These are phyloP conservation scores for Fusarium buharicum DNA, from an alignment of 2,329 filamentous ascomycete species.

Conservation along the genomic window DNA sequence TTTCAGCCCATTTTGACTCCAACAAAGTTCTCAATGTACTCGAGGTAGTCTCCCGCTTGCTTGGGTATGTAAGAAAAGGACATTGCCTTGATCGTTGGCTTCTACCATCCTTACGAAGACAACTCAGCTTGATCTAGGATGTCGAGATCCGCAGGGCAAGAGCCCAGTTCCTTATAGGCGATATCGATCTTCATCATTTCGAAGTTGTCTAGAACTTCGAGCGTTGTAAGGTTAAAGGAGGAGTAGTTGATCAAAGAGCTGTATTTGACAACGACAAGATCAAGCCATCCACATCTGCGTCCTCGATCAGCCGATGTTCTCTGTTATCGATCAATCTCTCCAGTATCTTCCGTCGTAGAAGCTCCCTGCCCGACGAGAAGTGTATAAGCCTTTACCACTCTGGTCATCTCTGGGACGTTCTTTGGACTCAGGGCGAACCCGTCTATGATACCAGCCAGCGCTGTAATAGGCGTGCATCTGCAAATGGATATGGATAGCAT, in stretches of 20 bases:
- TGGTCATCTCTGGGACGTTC: conserved; percentile 10
- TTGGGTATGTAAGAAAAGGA: too few species aligned
- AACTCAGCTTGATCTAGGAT: not conserved
- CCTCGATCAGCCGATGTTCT: conserved; percentile 20
- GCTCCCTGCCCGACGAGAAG: conserved; percentile 7
- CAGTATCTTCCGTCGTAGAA: conserved; percentile 17
- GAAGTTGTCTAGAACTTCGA: conserved; percentile 26
- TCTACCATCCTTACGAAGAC: too few species aligned
- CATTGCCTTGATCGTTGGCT: too few species aligned
- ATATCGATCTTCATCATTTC: conserved; percentile 23
- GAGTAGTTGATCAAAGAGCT: conserved; percentile 20
- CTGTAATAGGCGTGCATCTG: not conserved
- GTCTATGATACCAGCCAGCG: conserved; percentile 12
- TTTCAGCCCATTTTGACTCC: too few species aligned
- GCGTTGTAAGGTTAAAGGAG: conserved; percentile 17
- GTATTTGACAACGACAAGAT: conserved; percentile 16
- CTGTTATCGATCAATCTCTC: not conserved
- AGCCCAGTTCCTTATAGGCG: conserved; percentile 20
- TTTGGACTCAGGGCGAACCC: conserved; percentile 7
- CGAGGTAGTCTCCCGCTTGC: too few species aligned
- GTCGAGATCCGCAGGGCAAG: conserved; percentile 13
- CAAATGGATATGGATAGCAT: too few species aligned
- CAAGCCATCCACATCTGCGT: conserved; percentile 20
- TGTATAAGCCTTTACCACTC: conserved; percentile 14
- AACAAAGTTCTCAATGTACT: too few species aligned